A percentile compares a stretch with the other conserved stretches of the same genome.
Conservation (phyloP, 176 grass and related monocot genomes). For the Pontederia paniculata region DNA sequence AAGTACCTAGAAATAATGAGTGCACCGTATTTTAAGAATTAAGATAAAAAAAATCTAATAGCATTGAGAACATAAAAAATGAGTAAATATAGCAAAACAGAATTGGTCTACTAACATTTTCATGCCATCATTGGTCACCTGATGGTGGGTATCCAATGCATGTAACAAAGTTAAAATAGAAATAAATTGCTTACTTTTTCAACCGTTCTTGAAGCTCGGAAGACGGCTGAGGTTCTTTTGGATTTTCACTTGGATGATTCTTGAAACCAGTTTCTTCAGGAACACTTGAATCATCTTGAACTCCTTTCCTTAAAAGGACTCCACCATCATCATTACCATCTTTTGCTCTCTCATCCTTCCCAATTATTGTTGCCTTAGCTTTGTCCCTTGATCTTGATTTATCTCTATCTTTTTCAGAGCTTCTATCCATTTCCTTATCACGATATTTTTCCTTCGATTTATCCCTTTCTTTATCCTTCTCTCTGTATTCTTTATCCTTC, state of each 20-base stretch:
- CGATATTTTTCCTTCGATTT: constrained; percentile 12
- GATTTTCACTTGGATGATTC: constrained; percentile 2
- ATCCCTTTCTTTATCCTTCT: constrained; percentile 8
- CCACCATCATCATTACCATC: constrained; percentile 8
- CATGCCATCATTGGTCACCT: too few species aligned
- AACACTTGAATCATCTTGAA: not conserved
- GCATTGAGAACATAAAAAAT: too few species aligned
- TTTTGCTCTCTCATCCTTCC: constrained; percentile 29
- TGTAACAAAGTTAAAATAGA: not conserved
- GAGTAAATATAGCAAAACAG: too few species aligned
- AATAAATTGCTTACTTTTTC: constrained; percentile 32
- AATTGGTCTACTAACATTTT: too few species aligned
- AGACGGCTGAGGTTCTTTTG: not conserved
- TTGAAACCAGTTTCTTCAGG: not conserved
- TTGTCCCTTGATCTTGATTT: constrained; percentile 44
- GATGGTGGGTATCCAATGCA: too few species aligned
- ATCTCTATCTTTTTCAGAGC: constrained; percentile 11
- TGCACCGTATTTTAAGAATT: too few species aligned
- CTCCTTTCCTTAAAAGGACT: not conserved
- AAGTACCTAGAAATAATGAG: too few species aligned
- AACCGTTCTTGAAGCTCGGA: constrained; percentile 48
- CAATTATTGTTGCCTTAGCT: constrained; percentile 9
- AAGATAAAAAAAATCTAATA: too few species aligned
- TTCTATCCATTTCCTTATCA: constrained; percentile 7
- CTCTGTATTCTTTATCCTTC: constrained; percentile 3